phyloP scores from a whole-genome alignment of 768 basidiomycete species.

The Lanmaoa rubissima region DNA sequence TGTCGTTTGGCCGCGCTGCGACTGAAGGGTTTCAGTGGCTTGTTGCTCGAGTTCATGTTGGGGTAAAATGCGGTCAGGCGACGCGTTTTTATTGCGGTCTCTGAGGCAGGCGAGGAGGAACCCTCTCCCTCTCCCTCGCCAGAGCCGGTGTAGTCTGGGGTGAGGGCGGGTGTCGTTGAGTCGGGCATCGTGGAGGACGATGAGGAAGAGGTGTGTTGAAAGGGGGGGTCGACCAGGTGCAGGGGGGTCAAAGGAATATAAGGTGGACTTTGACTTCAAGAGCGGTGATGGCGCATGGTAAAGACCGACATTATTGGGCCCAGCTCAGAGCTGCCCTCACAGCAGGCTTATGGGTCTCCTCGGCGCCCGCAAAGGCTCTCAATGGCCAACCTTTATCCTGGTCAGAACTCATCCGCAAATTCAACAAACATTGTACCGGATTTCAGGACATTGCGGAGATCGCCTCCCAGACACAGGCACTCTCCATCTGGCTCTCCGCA shows the following conservation, averaged over 20 bases:
- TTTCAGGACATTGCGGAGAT: slow-evolving; percentile 61
- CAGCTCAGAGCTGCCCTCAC: slow-evolving; percentile 71
- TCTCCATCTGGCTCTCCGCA: slow-evolving; percentile 55
- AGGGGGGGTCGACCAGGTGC: slow-evolving; percentile 5
- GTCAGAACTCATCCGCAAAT: slow-evolving; percentile 81
- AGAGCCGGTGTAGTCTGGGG: slow-evolving; percentile 61
- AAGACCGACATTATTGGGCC: slow-evolving; percentile 76
- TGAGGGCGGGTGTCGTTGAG: slow-evolving; percentile 52
- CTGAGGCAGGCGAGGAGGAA: slow-evolving; percentile 28
- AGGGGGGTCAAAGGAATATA: slow-evolving; percentile 14
- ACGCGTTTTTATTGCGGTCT: slow-evolving; percentile 47
- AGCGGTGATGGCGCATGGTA: slow-evolving; percentile 43
- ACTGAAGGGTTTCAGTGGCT: slow-evolving; percentile 81
- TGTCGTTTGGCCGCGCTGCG: slow-evolving; percentile 90
- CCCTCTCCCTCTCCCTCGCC: slow-evolving; percentile 40
- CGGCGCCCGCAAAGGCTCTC: slow-evolving; percentile 57
- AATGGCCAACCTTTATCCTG: slow-evolving; percentile 58
- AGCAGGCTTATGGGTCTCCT: slow-evolving; percentile 69
- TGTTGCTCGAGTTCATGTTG: slow-evolving; percentile 65
- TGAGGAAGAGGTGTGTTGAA: slow-evolving; percentile 11
- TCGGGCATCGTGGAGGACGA: slow-evolving; percentile 26
- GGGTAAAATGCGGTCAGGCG: slow-evolving; percentile 80
- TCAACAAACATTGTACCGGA: slow-evolving; percentile 77
- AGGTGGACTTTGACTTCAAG: neutral
- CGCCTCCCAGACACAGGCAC: slow-evolving; percentile 62